Base-by-base conservation (phyloP, 495 filamentous ascomycete species). In the Neurospora sp. region DNA sequence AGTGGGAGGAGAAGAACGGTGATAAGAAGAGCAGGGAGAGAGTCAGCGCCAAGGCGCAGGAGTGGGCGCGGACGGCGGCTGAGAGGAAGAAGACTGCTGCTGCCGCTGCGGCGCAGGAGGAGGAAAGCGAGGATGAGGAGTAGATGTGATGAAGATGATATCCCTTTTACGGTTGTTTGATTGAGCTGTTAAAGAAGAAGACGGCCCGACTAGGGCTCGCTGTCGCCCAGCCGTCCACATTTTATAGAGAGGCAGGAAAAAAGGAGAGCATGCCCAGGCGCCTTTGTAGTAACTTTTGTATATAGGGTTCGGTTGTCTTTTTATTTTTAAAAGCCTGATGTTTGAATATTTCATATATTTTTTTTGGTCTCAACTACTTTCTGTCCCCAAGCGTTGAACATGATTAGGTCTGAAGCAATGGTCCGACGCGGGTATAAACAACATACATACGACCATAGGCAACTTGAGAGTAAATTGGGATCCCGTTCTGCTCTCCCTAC, bases 1-100 rank as follows among this genome's bases (percentile, higher is more conserved):
- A 88, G 74, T 95, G 90, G 83, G 93, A 97, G 84, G 90, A 89
- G 83, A 89, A 89, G 82, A 84, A 86, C 71, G 92, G 91, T 5
- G 89, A 92, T 77, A 82, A 86, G 72, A 93, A 92, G 86, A 88
- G 86, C 75, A 84, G 90, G 69, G 91, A 93, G 76, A 88, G 86
- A 71, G 92, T 93, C 41, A 89, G 90, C 77, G 90, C 89, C 10
- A 91, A 88, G 81, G 93, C 93, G 18, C 89, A 87, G 73, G 90
- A 92, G 75, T 96, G 85, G 82, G 82, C 86, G 42, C 75, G 76
- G 73, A 73, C 75, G 46, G 80, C 76, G 71, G 81, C 79, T 0
- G 81, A 80, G 70, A 77, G 72, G 69, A 82, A 83, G 76, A 70
- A 68, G 12, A 38, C 22, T 12, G 70, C 39, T 53, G 73, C 31